These are phyloP conservation scores for Cucumis cinereus DNA, from an alignment of 306 rosid genomes.

Conservation along the genomic window DNA sequence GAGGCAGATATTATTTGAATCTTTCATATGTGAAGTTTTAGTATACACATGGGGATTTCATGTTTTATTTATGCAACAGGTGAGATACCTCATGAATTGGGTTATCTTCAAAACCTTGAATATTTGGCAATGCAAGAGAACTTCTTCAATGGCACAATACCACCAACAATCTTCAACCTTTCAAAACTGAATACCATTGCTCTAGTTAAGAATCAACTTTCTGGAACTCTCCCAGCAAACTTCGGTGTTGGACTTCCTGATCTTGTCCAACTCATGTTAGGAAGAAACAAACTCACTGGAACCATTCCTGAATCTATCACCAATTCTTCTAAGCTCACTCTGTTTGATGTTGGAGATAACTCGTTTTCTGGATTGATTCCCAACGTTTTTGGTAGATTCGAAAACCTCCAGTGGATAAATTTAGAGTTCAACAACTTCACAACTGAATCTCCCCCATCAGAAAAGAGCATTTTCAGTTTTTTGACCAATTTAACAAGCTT, in stretches of 20 bases:
- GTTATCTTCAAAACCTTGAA: conserved; percentile 8
- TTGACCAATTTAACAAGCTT: conserved; percentile 12
- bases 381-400: not conserved
- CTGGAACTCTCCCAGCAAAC: conserved; percentile 11
- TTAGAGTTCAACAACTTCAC: not conserved
- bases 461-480: not conserved
- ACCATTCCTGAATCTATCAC: conserved; percentile 7
- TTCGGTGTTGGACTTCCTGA: conserved; percentile 10
- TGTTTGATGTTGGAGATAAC: not conserved
- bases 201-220: not conserved
- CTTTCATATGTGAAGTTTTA: not conserved
- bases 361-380: conserved; percentile 10
- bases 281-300: not conserved
- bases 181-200: not conserved
- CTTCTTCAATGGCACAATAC: conserved; percentile 10
- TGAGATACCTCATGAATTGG: conserved; percentile 9
- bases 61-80: not conserved
- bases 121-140: not conserved
- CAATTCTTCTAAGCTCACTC: conserved; percentile 1
- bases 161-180: conserved; percentile 13
- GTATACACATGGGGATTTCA: not conserved
- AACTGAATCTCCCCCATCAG: not conserved
- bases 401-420: not conserved
- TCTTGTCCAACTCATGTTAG: not conserved
- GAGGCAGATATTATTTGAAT: not conserved